Evolutionary conservation across 2,329 filamentous ascomycete genomes (phyloP).

Genomic region (Ascochyta rabiei): DNA sequence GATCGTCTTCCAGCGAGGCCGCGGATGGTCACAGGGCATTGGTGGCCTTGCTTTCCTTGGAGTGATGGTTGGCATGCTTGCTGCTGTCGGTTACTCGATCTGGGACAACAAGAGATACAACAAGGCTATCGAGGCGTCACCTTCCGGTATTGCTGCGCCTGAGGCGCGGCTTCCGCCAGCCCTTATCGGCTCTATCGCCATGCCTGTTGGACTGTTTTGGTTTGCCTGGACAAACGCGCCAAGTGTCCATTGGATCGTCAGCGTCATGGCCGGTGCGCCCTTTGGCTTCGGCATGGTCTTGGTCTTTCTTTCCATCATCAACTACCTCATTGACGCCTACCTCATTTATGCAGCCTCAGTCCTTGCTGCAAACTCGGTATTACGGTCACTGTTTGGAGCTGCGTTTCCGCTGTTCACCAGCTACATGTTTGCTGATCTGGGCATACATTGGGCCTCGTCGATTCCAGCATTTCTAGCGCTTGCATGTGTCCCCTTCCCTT

Average conservation of each 20-base stretch:
- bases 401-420: conserved; percentile 56
- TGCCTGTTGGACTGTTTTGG: conserved; percentile 55
- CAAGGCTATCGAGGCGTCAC: conserved; percentile 26
- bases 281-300: conserved; percentile 51
- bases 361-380: conserved; percentile 51
- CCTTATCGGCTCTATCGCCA: conserved; percentile 63
- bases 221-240: conserved; percentile 51
- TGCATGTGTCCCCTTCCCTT: conserved; percentile 60
- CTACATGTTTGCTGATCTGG: conserved; percentile 53
- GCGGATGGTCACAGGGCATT: conserved; percentile 46
- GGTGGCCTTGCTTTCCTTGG: conserved; percentile 45
- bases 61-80: conserved; percentile 25
- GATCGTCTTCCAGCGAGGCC: conserved; percentile 47
- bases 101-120: conserved; percentile 47
- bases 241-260: conserved; percentile 60
- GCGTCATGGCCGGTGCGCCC: conserved; percentile 56
- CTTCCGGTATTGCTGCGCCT: conserved; percentile 44
- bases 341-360: conserved; percentile 42
- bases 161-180: conserved; percentile 68
- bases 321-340: conserved; percentile 70
- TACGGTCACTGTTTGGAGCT: conserved; percentile 55
- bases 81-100: conserved; percentile 32
- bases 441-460: conserved; percentile 56
- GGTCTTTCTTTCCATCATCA: conserved; percentile 56
- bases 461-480: conserved; percentile 55